Conservation (phyloP, 768 basidiomycete genomes). For the Xerocomus brunneocitrinus region DNA sequence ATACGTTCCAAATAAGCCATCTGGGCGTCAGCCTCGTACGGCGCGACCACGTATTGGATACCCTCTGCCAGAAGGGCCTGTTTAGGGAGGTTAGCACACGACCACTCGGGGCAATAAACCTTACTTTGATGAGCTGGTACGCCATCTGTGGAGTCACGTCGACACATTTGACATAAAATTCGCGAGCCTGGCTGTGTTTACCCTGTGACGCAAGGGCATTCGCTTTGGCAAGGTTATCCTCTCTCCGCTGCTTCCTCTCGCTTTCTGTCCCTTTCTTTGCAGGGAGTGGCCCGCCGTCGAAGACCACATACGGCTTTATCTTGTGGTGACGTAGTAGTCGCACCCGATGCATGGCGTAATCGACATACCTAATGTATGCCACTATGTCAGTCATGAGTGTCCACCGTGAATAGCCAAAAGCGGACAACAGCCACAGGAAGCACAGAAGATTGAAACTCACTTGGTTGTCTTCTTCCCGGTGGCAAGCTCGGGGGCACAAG, state of each 20-base stretch:
- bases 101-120: not conserved
- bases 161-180: conserved; percentile 83
- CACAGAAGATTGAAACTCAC: conserved; percentile 42
- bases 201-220: conserved; percentile 74
- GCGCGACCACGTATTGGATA: conserved; percentile 86
- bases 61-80: conserved; percentile 83
- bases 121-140: conserved; percentile 92
- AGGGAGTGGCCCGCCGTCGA: conserved; percentile 93
- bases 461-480: conserved; percentile 78
- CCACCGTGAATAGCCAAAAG: not conserved
- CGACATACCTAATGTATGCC: conserved; percentile 70
- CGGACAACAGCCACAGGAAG: not conserved
- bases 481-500: conserved; percentile 88
- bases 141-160: conserved; percentile 99
- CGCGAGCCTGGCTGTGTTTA: conserved; percentile 74
- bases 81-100: conserved; percentile 4
- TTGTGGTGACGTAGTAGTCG: conserved; percentile 79
- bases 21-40: conserved; percentile 98
- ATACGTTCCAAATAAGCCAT: conserved; percentile 84
- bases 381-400: conserved; percentile 1
- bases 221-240: conserved; percentile 72
- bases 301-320: conserved; percentile 88
- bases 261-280: conserved; percentile 90
- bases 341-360: conserved; percentile 92
- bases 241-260: conserved; percentile 69